Percentiles rank a stretch among this genome's conserved stretches.
Conservation (phyloP, 2,329 filamentous ascomycete species). For the Botrytis fabae region DNA sequence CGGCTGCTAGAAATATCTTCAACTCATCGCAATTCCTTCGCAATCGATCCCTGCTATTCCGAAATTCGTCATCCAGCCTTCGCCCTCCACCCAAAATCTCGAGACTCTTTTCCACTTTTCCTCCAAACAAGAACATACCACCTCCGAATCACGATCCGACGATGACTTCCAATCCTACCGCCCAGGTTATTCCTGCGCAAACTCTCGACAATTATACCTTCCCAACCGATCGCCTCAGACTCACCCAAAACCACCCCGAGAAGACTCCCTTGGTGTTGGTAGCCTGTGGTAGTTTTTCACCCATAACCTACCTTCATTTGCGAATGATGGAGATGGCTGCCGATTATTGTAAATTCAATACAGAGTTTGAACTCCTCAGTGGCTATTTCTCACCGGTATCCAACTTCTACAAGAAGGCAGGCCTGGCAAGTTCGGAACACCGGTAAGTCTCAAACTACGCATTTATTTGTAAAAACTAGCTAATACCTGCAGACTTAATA, state of each 20-base stretch:
- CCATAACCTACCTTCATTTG: slow-evolving; percentile 73
- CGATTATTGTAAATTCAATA: slow-evolving; percentile 74
- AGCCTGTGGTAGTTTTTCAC: slow-evolving; percentile 71
- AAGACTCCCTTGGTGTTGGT: slow-evolving; percentile 67
- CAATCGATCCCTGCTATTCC: slow-evolving; percentile 13
- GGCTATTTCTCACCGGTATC: slow-evolving; percentile 75
- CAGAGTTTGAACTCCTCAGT: slow-evolving; percentile 80
- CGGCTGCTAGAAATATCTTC: slow-evolving; percentile 8
- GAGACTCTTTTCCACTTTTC: slow-evolving; percentile 1
- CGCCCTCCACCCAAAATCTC: neutral
- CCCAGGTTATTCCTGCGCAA: slow-evolving; percentile 29
- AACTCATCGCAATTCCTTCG: slow-evolving; percentile 11
- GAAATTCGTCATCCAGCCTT: slow-evolving; percentile 23
- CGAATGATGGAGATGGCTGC: slow-evolving; percentile 78
- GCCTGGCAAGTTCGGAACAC: slow-evolving; percentile 71
- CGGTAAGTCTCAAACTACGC: slow-evolving; percentile 47
- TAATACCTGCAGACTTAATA: slow-evolving; percentile 59
- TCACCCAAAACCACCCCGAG: slow-evolving; percentile 53
- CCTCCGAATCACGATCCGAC: neutral
- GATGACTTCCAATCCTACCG: slow-evolving; percentile 28
- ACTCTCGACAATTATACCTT: slow-evolving; percentile 52
- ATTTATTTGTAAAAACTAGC: neutral
- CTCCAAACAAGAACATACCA: neutral
- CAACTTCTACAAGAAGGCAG: slow-evolving; percentile 72
- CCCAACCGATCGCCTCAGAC: slow-evolving; percentile 59